phyloP scores from a whole-genome alignment of 2,329 filamentous ascomycete species.

The Grosmannia clavigera region DNA sequence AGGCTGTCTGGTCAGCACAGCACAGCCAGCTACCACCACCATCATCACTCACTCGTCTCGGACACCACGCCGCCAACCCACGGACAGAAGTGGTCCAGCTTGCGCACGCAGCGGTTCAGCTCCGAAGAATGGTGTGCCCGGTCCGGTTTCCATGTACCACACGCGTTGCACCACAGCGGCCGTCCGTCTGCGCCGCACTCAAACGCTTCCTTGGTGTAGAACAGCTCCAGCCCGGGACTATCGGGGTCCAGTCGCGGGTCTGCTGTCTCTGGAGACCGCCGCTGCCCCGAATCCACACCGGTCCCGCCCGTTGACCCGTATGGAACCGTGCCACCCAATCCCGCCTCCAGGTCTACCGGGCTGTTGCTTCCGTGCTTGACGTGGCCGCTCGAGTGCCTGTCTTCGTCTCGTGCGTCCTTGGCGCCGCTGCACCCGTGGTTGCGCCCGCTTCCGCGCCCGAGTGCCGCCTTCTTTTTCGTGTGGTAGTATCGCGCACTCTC shows the following conservation, averaged over 20 bases:
- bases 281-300: background rate
- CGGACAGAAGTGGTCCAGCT: constrained; percentile 94
- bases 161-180: constrained; percentile 78
- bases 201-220: constrained; percentile 75
- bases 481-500: constrained; percentile 15
- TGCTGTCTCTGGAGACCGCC: background rate
- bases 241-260: constrained; percentile 39
- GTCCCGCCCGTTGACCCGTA: background rate
- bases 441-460: background rate
- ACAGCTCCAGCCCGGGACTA: constrained; percentile 56
- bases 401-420: background rate
- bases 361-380: background rate
- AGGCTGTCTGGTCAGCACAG: constrained; percentile 34
- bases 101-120: constrained; percentile 65
- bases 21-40: background rate
- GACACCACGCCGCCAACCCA: constrained; percentile 92
- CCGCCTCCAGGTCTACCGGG: constrained; percentile 14
- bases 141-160: constrained; percentile 79
- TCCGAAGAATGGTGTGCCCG: constrained; percentile 79
- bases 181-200: constrained; percentile 71
- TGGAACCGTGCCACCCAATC: constrained; percentile 4
- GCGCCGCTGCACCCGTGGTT: background rate
- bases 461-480: background rate
- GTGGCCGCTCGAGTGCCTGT: background rate
- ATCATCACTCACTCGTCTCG: constrained; percentile 49